These are phyloP conservation scores for Myriosclerotinia scirpicola DNA, from an alignment of 2,329 filamentous ascomycete species.

Conservation along the genomic window DNA sequence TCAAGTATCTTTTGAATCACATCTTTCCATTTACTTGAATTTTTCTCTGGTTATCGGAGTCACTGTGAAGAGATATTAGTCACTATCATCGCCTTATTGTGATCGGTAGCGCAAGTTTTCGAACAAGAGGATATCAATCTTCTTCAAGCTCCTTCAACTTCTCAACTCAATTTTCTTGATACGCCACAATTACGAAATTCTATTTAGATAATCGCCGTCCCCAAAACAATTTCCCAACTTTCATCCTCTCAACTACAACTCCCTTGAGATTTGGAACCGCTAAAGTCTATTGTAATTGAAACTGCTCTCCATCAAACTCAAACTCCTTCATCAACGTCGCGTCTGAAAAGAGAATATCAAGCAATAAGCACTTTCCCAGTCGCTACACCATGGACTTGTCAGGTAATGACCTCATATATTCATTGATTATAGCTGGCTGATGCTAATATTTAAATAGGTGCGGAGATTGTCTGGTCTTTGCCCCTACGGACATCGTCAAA, in stretches of 20 bases:
- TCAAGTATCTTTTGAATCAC: background rate
- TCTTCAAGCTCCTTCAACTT: background rate
- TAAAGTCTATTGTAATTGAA: background rate
- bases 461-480: background rate
- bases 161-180: background rate
- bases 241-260: background rate
- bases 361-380: no score
- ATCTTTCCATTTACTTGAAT: background rate
- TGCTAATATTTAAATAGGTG: background rate
- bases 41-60: background rate
- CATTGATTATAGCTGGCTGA: background rate
- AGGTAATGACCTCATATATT: background rate
- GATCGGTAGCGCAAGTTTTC: background rate
- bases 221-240: background rate
- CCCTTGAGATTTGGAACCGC: background rate
- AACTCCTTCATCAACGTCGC: background rate
- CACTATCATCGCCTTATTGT: background rate
- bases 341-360: background rate
- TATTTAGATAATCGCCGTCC: background rate
- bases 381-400: background rate
- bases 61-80: background rate
- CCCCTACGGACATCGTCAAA: background rate
- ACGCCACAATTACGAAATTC: background rate
- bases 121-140: background rate
- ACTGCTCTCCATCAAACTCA: no score